Evolutionary conservation across 495 filamentous ascomycete genomes (phyloP).

Genomic region (Penicillium psychrofluorescens): DNA sequence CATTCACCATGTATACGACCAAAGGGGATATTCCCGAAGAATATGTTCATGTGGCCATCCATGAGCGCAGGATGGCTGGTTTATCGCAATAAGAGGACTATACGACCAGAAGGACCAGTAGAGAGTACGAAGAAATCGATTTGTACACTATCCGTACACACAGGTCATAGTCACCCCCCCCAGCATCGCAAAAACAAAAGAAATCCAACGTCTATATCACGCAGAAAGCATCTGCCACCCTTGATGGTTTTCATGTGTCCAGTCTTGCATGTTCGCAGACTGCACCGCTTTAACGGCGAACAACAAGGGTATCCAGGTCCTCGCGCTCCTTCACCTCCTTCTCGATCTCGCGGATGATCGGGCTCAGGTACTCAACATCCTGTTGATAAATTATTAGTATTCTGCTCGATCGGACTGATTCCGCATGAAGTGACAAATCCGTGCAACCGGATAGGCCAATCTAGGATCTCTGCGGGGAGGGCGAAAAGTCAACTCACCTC

Average conservation of each 20-base stretch:
- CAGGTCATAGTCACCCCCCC: constrained; percentile 15
- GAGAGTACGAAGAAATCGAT: constrained; percentile 32
- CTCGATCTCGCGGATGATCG: constrained; percentile 77
- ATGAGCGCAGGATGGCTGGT: no score
- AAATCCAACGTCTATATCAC: constrained; percentile 22
- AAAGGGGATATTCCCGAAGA: no score
- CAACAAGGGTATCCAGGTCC: constrained; percentile 73
- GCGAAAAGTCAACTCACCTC: constrained; percentile 46
- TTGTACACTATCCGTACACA: constrained; percentile 48
- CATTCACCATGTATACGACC: not conserved
- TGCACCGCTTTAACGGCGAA: constrained; percentile 42
- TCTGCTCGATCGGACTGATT: not conserved
- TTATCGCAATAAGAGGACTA: no score
- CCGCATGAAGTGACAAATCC: constrained; percentile 30
- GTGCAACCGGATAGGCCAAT: constrained; percentile 35
- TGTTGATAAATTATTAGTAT: constrained; percentile 30
- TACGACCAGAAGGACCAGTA: not conserved
- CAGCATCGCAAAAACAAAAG: constrained; percentile 16
- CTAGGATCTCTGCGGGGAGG: constrained; percentile 18
- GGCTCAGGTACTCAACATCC: constrained; percentile 72
- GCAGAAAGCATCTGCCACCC: constrained; percentile 16
- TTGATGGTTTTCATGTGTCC: constrained; percentile 13
- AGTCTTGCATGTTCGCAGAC: constrained; percentile 10
- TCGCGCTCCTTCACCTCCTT: constrained; percentile 72
- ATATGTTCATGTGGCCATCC: no score